Percentiles rank a stretch among this genome's conserved stretches.
Evolutionary conservation across 129 eudicot species (phyloP).

Genomic region (Centaurea solstitialis): DNA sequence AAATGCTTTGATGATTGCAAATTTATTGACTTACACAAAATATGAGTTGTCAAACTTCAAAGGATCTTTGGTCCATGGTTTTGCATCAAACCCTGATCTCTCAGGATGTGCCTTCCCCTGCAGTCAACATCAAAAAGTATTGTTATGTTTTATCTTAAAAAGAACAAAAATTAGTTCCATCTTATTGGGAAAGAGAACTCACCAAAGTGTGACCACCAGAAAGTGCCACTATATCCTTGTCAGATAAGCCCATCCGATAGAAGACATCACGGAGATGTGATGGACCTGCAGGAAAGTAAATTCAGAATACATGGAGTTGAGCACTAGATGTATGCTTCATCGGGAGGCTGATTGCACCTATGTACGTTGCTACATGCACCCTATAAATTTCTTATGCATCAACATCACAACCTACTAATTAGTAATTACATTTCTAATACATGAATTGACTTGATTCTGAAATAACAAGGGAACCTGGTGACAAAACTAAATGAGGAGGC

Average conservation of each 20-base stretch:
- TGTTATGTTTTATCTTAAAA: neutral
- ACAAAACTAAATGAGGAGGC: too few relatives aligned
- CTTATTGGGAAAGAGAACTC: neutral
- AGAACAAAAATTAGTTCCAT: neutral
- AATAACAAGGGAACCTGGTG: too few relatives aligned
- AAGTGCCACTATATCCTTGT: constrained; percentile 90
- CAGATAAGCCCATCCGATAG: constrained; percentile 89
- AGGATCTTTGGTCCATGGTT: constrained; percentile 89
- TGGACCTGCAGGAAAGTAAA: constrained; percentile 44
- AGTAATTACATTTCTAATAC: too few relatives aligned
- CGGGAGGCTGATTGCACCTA: too few relatives aligned
- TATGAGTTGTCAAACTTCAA: constrained; percentile 93
- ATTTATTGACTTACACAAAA: constrained; percentile 55
- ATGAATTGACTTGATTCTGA: too few relatives aligned
- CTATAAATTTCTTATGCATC: too few relatives aligned
- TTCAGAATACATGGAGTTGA: too few relatives aligned
- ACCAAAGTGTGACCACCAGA: constrained; percentile 98
- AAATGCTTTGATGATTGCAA: neutral
- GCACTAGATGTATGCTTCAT: neutral
- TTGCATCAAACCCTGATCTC: constrained; percentile 94
- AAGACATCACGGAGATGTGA: constrained; percentile 84
- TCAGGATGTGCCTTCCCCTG: constrained; percentile 93
- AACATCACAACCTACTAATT: too few relatives aligned
- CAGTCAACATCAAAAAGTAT: constrained; percentile 12
- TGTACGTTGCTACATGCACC: too few relatives aligned